These are phyloP conservation scores for Davidsoniella neocaledoniae DNA, from an alignment of 2,329 filamentous ascomycete species.

Conservation along the genomic window DNA sequence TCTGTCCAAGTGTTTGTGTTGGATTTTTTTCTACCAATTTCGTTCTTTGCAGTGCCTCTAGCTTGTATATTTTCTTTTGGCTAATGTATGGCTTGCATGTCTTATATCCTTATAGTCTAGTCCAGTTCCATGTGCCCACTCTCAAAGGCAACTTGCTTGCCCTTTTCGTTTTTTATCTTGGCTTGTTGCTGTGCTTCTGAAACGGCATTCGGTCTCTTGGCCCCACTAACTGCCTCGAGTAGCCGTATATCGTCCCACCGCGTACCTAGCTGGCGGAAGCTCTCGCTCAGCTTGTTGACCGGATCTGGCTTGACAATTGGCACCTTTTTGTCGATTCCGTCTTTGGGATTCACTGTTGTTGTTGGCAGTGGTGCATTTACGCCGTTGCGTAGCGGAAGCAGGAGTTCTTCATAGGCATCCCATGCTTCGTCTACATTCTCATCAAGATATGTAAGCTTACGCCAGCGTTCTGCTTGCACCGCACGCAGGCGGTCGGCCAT, in stretches of 20 bases:
- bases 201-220: conserved; percentile 7
- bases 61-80: too few species aligned
- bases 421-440: conserved; percentile 64
- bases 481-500: conserved; percentile 59
- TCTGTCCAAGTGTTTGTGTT: too few species aligned
- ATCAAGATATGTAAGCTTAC: conserved; percentile 60
- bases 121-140: conserved; percentile 6
- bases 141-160: conserved; percentile 5
- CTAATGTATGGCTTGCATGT: background rate
- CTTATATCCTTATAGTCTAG: background rate
- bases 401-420: conserved; percentile 55
- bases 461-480: conserved; percentile 74
- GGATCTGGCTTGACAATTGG: conserved; percentile 13
- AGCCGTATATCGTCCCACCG: conserved; percentile 10
- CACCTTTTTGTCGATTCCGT: conserved; percentile 7
- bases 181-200: background rate
- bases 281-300: conserved; percentile 7
- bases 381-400: conserved; percentile 25
- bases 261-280: conserved; percentile 7
- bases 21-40: too few species aligned
- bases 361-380: conserved; percentile 1
- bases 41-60: too few species aligned
- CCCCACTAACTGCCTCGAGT: conserved; percentile 10
- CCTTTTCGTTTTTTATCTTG: conserved; percentile 6
- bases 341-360: background rate